These are phyloP conservation scores for Pseudogymnoascus sp. DNA, from an alignment of 2,329 filamentous ascomycete species.

Conservation along the genomic window DNA sequence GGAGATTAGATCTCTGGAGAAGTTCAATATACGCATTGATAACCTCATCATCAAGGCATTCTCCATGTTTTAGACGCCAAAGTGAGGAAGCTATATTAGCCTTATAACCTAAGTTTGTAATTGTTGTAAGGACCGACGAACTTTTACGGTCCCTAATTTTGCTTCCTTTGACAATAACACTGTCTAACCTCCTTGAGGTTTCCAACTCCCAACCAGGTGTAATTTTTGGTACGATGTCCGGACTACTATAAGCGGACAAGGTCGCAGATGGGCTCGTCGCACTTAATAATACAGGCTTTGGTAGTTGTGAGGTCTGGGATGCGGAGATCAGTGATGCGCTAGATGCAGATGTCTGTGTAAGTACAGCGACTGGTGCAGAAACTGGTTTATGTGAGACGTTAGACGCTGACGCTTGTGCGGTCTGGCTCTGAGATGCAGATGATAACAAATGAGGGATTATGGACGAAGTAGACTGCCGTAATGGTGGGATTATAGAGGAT, in stretches of 20 bases:
- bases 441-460: not conserved
- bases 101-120: constrained; percentile 12
- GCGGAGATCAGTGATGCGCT: not conserved
- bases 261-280: not conserved
- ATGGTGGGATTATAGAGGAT: not conserved
- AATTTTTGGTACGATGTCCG: constrained; percentile 1
- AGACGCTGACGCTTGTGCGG: not conserved
- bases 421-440: not conserved
- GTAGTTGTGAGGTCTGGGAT: not conserved
- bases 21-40: constrained; percentile 18
- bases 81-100: constrained; percentile 13
- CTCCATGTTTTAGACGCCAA: constrained; percentile 14
- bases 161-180: constrained; percentile 13
- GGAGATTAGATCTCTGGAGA: constrained; percentile 13
- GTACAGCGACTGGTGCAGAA: not conserved
- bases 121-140: constrained; percentile 13
- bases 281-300: not conserved
- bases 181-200: constrained; percentile 15
- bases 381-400: not conserved
- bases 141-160: not conserved
- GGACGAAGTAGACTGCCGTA: not conserved
- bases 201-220: constrained; percentile 11
- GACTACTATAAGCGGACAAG: not conserved
- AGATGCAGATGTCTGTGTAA: not conserved
- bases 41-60: constrained; percentile 15